A percentile compares a stretch with the other conserved stretches of the same genome.
Conservation (phyloP, 2,329 filamentous ascomycete species). For the Aspergillus viridinutans region DNA sequence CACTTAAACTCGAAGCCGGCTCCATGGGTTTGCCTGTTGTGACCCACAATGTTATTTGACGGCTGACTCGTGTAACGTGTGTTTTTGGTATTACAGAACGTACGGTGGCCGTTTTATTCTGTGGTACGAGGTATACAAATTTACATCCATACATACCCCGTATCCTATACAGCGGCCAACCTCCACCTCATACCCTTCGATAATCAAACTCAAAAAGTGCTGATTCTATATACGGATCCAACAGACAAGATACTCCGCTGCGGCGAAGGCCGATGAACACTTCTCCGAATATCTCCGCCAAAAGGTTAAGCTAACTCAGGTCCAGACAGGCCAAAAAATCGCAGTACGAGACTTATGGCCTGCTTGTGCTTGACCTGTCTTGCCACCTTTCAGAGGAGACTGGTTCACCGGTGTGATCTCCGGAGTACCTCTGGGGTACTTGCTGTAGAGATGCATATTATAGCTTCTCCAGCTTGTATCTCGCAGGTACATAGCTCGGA, state of each 20-base stretch:
- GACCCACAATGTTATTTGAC: neutral
- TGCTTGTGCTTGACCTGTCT: neutral
- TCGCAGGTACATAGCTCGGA: too few species aligned
- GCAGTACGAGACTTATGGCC: neutral
- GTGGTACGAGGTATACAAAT: neutral
- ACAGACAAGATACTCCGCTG: neutral
- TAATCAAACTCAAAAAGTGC: neutral
- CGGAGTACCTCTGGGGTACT: too few species aligned
- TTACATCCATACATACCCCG: neutral
- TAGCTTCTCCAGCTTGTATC: too few species aligned
- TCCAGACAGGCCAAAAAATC: neutral
- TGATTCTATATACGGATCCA: neutral
- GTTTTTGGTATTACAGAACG: neutral
- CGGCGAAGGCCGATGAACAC: too few species aligned
- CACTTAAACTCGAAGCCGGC: neutral
- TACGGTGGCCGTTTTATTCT: too few species aligned
- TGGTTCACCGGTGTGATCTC: neutral
- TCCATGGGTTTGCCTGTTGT: neutral
- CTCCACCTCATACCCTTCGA: neutral
- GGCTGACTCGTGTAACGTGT: neutral
- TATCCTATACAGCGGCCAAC: neutral
- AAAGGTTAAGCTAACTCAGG: too few species aligned
- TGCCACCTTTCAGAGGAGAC: neutral
- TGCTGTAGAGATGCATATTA: too few species aligned
- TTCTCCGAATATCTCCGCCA: too few species aligned